Conservation (phyloP, 164 flowering plant genomes). For the Aristolochia contorta region DNA sequence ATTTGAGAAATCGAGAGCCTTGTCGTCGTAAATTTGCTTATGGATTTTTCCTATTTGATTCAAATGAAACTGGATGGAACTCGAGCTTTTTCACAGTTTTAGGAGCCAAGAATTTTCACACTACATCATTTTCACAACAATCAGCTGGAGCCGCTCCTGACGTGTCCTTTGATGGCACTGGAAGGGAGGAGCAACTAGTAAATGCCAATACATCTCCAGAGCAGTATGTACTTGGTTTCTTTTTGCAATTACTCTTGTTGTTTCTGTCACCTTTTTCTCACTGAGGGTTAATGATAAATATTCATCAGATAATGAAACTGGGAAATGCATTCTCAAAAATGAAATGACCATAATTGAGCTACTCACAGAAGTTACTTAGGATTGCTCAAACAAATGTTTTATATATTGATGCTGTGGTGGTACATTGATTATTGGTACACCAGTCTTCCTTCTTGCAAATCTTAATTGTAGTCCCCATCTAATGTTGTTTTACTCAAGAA, state of each 20-base stretch:
- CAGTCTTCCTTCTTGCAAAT: too few species aligned
- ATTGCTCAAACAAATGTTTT: too few species aligned
- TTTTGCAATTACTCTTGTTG: not conserved
- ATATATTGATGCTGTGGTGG: too few species aligned
- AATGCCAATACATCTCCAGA: conserved; percentile 29
- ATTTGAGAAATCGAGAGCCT: conserved; percentile 28
- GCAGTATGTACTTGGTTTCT: conserved; percentile 34
- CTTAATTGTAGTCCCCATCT: too few species aligned
- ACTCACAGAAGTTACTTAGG: too few species aligned
- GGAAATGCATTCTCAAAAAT: not conserved
- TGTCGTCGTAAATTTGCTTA: conserved; percentile 15
- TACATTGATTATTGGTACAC: too few species aligned
- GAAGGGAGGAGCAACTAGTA: conserved; percentile 31
- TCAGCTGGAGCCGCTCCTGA: conserved; percentile 50
- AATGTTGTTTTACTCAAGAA: too few species aligned
- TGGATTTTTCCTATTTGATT: conserved; percentile 32
- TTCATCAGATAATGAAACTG: not conserved
- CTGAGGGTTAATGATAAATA: not conserved
- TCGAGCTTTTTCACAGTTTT: conserved; percentile 9
- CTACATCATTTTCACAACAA: conserved; percentile 22
- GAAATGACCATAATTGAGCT: too few species aligned
- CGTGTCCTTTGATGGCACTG: conserved; percentile 39
- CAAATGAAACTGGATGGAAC: conserved; percentile 14
- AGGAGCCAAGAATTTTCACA: conserved; percentile 17
- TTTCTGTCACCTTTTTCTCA: conserved; percentile 1